A percentile compares a stretch with the other conserved stretches of the same genome.
Conservation (phyloP, 495 filamentous ascomycete genomes). For the Penicillium flavigenum region DNA sequence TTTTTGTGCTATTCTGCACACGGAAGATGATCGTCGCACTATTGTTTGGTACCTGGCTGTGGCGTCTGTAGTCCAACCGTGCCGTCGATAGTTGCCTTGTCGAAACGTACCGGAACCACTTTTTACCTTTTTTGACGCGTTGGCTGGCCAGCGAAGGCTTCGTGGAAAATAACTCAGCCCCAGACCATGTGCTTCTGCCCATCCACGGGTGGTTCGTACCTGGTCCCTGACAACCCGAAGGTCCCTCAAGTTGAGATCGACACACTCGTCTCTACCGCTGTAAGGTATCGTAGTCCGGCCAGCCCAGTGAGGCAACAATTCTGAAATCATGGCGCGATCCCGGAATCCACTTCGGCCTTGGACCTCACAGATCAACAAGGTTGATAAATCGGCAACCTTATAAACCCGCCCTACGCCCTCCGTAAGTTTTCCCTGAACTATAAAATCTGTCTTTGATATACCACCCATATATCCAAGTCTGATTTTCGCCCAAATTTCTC, state of each 20-base stretch:
- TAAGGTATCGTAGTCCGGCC: neutral
- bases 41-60: conserved; percentile 11
- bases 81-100: conserved; percentile 21
- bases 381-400: conserved; percentile 6
- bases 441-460: conserved; percentile 10
- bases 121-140: neutral
- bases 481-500: conserved; percentile 7
- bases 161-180: conserved; percentile 16
- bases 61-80: conserved; percentile 14
- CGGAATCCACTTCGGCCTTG: conserved; percentile 12
- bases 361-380: conserved; percentile 1
- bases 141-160: conserved; percentile 8
- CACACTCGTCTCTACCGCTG: conserved; percentile 7
- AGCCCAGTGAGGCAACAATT: conserved; percentile 7
- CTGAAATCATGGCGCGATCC: conserved; percentile 24
- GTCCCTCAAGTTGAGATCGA: conserved; percentile 18
- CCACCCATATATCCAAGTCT: conserved; percentile 5
- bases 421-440: neutral
- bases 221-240: conserved; percentile 12
- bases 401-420: conserved; percentile 15
- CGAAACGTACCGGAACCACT: conserved; percentile 7
- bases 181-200: conserved; percentile 3
- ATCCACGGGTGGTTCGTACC: neutral
- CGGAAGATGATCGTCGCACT: conserved; percentile 25
- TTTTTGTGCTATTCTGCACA: conserved; percentile 8